Evolutionary conservation across 306 rosid genomes (phyloP).

Genomic region (Ammopiptanthus mongolicus): DNA sequence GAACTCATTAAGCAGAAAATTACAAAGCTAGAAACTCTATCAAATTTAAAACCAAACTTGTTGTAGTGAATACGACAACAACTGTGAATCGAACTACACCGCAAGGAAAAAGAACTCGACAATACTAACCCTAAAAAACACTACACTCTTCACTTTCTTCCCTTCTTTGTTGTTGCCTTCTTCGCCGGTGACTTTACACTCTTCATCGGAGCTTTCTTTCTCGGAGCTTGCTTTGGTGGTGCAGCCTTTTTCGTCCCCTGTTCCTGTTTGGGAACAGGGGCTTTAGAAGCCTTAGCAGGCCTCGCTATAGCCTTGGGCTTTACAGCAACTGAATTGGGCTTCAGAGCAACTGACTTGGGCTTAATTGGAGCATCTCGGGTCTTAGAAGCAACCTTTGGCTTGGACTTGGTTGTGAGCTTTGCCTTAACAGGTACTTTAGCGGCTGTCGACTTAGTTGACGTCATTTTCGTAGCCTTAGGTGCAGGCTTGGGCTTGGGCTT

Average conservation of each 20-base stretch:
- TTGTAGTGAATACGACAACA: too few relatives aligned
- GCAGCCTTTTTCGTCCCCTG: constrained; percentile 35
- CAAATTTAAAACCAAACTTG: too few relatives aligned
- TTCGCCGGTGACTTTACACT: constrained; percentile 55
- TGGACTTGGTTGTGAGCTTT: too few relatives aligned
- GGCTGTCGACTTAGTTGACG: too few relatives aligned
- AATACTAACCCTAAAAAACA: constrained; percentile 49
- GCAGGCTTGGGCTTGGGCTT: constrained; percentile 41
- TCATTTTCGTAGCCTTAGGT: too few relatives aligned
- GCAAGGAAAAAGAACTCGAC: constrained; percentile 47
- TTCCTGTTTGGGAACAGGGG: constrained; percentile 39
- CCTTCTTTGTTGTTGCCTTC: too few relatives aligned
- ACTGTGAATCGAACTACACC: constrained; percentile 27
- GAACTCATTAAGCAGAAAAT: neutral
- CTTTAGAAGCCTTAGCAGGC: constrained; percentile 55
- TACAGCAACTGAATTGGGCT: too few relatives aligned
- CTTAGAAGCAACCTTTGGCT: too few relatives aligned
- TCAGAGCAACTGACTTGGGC: constrained; percentile 25
- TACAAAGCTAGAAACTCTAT: constrained; percentile 22
- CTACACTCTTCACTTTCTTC: constrained; percentile 34
- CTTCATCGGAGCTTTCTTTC: constrained; percentile 46
- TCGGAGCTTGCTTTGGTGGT: too few relatives aligned
- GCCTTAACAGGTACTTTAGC: too few relatives aligned
- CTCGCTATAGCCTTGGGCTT: constrained; percentile 44
- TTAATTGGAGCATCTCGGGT: constrained; percentile 13